A percentile compares a stretch with the other conserved stretches of the same genome.
Conservation (phyloP, 495 filamentous ascomycete species). For the Tuber umbilicatum region DNA sequence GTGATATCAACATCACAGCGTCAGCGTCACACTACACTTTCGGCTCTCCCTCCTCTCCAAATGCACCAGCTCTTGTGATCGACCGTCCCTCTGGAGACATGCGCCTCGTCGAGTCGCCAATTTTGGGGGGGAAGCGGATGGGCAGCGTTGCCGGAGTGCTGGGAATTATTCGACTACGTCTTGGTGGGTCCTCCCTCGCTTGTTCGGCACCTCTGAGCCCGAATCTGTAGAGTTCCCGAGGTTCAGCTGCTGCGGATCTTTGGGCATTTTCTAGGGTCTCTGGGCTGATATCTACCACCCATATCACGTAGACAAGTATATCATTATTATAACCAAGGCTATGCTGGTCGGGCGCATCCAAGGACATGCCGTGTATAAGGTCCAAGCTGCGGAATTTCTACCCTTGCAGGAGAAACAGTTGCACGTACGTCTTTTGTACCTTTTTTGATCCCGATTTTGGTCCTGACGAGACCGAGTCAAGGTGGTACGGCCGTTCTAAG, state of each 20-base stretch:
- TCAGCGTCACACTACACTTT: constrained; percentile 92
- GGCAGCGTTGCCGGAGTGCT: constrained; percentile 87
- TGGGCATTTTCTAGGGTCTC: constrained; percentile 1
- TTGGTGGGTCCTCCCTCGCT: constrained; percentile 54
- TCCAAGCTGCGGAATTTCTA: constrained; percentile 83
- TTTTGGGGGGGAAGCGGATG: constrained; percentile 66
- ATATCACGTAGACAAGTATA: constrained; percentile 67
- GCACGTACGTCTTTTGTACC: constrained; percentile 45
- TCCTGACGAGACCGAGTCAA: background rate
- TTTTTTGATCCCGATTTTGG: background rate
- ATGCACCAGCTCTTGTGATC: constrained; percentile 77
- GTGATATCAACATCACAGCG: constrained; percentile 93
- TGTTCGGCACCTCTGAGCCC: constrained; percentile 18
- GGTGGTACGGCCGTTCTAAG: constrained; percentile 10
- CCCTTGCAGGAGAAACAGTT: constrained; percentile 87
- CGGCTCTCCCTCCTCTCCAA: constrained; percentile 86
- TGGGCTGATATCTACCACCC: background rate
- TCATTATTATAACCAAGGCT: constrained; percentile 92
- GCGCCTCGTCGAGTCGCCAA: constrained; percentile 69
- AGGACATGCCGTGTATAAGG: constrained; percentile 91
- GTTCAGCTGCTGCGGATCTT: constrained; percentile 11
- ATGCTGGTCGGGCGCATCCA: constrained; percentile 83
- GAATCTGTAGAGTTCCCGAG: constrained; percentile 11
- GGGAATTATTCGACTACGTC: constrained; percentile 80
- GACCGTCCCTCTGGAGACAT: constrained; percentile 90